Conservation (phyloP, 202 grass and related monocot species). For the Zoysia matrella region DNA sequence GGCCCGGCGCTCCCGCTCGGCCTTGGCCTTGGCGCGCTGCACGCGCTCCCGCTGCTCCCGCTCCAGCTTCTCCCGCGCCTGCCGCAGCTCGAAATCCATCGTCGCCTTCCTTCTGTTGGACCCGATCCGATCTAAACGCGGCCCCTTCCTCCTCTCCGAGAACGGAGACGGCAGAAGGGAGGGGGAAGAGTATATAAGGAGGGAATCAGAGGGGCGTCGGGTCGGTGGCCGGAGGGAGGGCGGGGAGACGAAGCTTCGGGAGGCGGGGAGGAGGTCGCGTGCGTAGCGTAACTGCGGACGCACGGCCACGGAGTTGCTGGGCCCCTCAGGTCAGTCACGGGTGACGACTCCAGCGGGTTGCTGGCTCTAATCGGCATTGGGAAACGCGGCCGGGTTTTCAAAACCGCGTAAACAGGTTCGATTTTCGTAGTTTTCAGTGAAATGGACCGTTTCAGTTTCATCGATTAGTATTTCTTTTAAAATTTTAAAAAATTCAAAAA, state of each 20-base stretch:
- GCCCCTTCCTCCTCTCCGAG: not conserved
- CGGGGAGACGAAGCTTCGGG: slow-evolving; percentile 47
- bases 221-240: slow-evolving; percentile 32
- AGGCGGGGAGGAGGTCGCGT: not conserved
- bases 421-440: no score
- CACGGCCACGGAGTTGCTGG: slow-evolving; percentile 13
- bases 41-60: slow-evolving; percentile 85
- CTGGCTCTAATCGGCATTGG: no score
- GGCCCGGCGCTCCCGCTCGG: slow-evolving; percentile 68
- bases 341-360: no score
- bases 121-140: slow-evolving; percentile 20
- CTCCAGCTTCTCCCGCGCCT: slow-evolving; percentile 87
- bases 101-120: not conserved
- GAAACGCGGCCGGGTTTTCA: no score
- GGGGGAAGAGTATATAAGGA: not conserved
- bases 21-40: slow-evolving; percentile 80
- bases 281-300: slow-evolving; percentile 32
- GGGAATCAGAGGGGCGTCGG: no score
- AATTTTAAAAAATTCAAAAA: no score
- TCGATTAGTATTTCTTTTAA: no score
- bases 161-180: not conserved
- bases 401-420: no score
- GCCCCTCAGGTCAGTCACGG: no score
- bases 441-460: no score
- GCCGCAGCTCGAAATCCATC: slow-evolving; percentile 94